Evolutionary conservation across 345 rosid genomes (phyloP), one percentile per base, ranked within the genome.

Genomic region (Trapa bicornis): DNA sequence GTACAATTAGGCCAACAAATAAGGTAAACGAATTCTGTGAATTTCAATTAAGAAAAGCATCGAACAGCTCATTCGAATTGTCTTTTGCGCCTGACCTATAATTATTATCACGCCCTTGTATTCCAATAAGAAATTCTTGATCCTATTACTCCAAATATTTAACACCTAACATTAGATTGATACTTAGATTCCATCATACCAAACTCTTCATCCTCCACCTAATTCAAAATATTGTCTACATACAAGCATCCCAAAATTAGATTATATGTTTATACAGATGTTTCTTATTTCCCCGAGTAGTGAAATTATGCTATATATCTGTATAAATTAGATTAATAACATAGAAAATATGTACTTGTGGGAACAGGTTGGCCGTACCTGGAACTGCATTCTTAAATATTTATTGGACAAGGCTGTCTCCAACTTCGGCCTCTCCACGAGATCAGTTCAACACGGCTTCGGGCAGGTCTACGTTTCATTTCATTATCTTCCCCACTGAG

Each of bases 401-500:
- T 54, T 54, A 7, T 54, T 54, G 32, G 63, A 58, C 63, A 58
- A 32, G 37, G 32, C 63, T 58, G 63, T 58, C 63, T 9, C 37
- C 63, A 58, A 58, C 63, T 58, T 58, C 63, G 29, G 29, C 9
- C 63, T 32, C 38, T 6, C 48, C 38, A 58, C 35, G 38, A 58
- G 7, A 22, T 22, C 29, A 61, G 50, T 52, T 65, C 71, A 65
- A 69, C 71, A 14, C 71, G 71, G 71, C 61, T 69, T 69, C 37
- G 64, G 66, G 54, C 66, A 37, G 2, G 62, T 65, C 67, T 42
- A 33, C 16, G 42, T 36, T 48, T 58, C 13, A 13, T 45, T 13
- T 45, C 12, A 45, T 2, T 11, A 45, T 45, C 48, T 58, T 15
- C 71, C 29, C 66, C 47, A 38, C 37, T 37, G 11, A 54, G 63